These are phyloP conservation scores for Cocos nucifera DNA, from an alignment of 176 grass and related monocot species.

Conservation along the genomic window DNA sequence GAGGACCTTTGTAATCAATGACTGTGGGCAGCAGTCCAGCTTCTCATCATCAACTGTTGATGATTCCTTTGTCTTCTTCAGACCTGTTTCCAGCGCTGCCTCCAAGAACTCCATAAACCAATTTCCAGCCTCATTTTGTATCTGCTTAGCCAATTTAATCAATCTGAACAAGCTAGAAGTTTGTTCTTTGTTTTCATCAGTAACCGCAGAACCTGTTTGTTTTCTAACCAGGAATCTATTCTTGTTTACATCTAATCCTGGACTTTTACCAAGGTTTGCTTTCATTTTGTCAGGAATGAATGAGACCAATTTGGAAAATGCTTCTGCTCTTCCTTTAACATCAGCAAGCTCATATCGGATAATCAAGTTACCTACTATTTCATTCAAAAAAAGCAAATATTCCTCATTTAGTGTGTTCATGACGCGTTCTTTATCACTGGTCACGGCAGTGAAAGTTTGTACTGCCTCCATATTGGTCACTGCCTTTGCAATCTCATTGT, in stretches of 20 bases:
- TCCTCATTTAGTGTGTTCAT: constrained; percentile 18
- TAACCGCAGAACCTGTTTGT: neutral
- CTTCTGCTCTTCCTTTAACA: constrained; percentile 29
- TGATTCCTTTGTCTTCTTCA: constrained; percentile 45
- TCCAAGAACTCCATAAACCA: constrained; percentile 96
- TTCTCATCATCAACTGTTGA: constrained; percentile 10
- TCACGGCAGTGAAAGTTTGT: constrained; percentile 47
- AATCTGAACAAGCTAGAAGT: constrained; percentile 31
- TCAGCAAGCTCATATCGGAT: neutral
- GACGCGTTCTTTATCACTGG: neutral
- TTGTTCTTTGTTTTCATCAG: constrained; percentile 10
- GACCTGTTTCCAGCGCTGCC: constrained; percentile 44
- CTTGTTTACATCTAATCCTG: constrained; percentile 26
- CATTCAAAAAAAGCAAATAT: constrained; percentile 45
- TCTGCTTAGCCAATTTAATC: constrained; percentile 62
- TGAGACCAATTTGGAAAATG: constrained; percentile 48
- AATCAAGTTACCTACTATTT: constrained; percentile 54
- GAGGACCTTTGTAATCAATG: constrained; percentile 59
- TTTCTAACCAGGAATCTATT: neutral
- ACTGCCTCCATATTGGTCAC: constrained; percentile 59
- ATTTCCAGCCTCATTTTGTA: constrained; percentile 39
- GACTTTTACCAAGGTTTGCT: constrained; percentile 16
- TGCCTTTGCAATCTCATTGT: constrained; percentile 66
- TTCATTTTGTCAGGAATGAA: constrained; percentile 22
- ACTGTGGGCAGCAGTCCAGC: constrained; percentile 51